Conservation (phyloP, 495 filamentous ascomycete genomes). For the Achaetomiella virescens region DNA sequence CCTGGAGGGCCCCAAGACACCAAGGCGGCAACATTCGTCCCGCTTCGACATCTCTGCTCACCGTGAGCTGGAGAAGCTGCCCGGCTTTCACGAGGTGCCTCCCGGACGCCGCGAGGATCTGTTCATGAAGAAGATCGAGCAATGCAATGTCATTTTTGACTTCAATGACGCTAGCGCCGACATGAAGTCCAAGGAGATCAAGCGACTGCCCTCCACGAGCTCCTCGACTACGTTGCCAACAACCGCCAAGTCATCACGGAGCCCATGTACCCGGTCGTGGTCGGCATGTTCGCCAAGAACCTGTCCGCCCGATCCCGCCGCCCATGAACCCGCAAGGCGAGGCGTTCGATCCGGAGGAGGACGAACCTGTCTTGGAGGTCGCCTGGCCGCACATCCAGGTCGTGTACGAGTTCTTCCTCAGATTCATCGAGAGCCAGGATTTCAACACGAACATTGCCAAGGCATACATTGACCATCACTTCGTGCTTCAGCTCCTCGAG, state of each 20-base stretch:
- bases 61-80: conserved; percentile 91
- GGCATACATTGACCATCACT: conserved; percentile 94
- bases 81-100: conserved; percentile 97
- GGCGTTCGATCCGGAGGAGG: conserved; percentile 97
- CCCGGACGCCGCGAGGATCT: conserved; percentile 92
- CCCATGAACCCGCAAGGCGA: conserved; percentile 97
- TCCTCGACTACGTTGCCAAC: conserved; percentile 97
- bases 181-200: conserved; percentile 99
- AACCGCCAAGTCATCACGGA: conserved; percentile 98
- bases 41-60: conserved; percentile 97
- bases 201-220: conserved; percentile 89
- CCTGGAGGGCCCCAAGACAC: conserved; percentile 89
- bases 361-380: conserved; percentile 96
- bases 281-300: conserved; percentile 99
- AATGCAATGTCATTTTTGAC: conserved; percentile 99
- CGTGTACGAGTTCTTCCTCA: conserved; percentile 97
- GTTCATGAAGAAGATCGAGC: conserved; percentile 99
- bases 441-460: conserved; percentile 99
- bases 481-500: conserved; percentile 95
- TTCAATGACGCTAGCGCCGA: conserved; percentile 98
- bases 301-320: conserved; percentile 90
- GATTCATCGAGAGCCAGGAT: conserved; percentile 99
- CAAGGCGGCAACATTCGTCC: conserved; percentile 93
- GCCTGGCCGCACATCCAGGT: conserved; percentile 99
- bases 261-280: conserved; percentile 96